Evolutionary conservation across 805 yeast species (phyloP).

Genomic region (Ogataea salicorniae): DNA sequence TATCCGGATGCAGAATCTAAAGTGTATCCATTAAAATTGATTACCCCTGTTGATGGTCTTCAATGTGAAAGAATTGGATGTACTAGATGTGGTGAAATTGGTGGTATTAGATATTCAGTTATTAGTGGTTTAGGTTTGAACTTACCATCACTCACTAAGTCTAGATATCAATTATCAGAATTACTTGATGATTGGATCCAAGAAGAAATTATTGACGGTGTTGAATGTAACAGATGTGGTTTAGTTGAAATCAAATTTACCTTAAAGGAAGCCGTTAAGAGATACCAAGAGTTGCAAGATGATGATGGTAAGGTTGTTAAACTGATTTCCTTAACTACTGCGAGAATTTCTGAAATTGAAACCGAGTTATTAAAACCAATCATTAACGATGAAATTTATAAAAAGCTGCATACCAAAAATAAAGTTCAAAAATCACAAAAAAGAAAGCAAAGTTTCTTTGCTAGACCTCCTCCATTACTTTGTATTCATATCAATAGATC

Average conservation of each 20-base stretch:
- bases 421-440: conserved; percentile 72
- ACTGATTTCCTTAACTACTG: conserved; percentile 32
- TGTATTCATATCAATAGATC: conserved; percentile 89
- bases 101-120: conserved; percentile 82
- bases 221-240: conserved; percentile 92
- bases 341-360: conserved; percentile 45
- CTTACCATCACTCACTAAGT: conserved; percentile 46
- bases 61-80: conserved; percentile 89
- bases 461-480: conserved; percentile 78
- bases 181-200: conserved; percentile 62
- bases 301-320: conserved; percentile 17
- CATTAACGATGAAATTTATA: conserved; percentile 76
- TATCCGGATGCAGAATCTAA: conserved; percentile 38
- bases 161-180: conserved; percentile 42
- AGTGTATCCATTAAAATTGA: conserved; percentile 48
- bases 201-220: conserved; percentile 87
- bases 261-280: conserved; percentile 35
- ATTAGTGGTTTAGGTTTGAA: conserved; percentile 70
- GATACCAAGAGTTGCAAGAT: conserved; percentile 10
- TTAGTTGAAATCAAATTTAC: conserved; percentile 54
- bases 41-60: conserved; percentile 91
- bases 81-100: conserved; percentile 85
- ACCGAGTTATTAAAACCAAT: conserved; percentile 57
- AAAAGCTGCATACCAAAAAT: conserved; percentile 65
- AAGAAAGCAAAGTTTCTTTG: conserved; percentile 74